Conservation (phyloP, 2,329 filamentous ascomycete genomes). For the Hypoxylon sp. region DNA sequence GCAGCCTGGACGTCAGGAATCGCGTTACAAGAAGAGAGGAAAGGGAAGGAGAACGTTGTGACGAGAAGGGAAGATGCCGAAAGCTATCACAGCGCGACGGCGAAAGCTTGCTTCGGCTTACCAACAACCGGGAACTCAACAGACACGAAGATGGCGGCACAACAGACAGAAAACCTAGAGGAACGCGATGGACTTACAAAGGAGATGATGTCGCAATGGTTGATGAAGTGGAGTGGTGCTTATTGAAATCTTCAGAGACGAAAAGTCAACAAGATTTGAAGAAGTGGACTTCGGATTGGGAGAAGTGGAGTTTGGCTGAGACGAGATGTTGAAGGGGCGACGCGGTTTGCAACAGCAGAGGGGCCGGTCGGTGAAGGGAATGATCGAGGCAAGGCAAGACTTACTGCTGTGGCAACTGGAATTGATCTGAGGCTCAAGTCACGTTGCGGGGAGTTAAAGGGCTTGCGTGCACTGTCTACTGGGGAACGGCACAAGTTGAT, state of each 20-base stretch:
- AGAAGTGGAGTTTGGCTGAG: neutral
- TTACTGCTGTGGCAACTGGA: neutral
- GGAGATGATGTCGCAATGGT: neutral
- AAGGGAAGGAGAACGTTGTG: neutral
- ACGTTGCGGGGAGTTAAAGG: neutral
- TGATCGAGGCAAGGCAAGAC: neutral
- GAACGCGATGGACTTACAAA: neutral
- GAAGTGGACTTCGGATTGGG: neutral
- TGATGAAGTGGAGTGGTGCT: neutral
- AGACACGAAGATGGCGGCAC: neutral
- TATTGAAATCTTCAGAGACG: neutral
- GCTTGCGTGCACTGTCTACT: neutral
- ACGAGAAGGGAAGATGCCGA: neutral
- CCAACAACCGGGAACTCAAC: neutral
- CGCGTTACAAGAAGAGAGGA: neutral
- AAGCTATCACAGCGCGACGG: neutral
- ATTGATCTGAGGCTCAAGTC: neutral
- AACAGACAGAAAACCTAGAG: neutral
- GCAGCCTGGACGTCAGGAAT: neutral
- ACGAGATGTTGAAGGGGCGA: neutral
- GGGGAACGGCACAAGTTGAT: neutral
- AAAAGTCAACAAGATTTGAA: neutral
- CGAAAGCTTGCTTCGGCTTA: neutral
- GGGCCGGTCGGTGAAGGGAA: neutral
- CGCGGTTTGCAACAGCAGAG: neutral